Evolutionary conservation across 495 filamentous ascomycete genomes (phyloP).

Genomic region (Pseudoneurospora amorphoporcata): DNA sequence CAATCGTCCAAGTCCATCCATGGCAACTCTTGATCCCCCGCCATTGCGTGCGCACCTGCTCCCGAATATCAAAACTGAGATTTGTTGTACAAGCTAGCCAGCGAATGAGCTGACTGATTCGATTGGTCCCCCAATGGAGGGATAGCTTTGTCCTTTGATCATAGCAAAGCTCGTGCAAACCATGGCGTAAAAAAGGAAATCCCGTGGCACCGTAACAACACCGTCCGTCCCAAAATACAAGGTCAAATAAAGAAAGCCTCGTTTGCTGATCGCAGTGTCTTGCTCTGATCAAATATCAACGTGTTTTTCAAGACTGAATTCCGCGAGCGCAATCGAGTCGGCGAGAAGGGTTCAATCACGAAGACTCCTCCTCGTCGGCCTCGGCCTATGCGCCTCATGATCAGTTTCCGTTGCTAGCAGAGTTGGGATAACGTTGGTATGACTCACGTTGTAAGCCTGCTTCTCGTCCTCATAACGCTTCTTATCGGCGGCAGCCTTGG

Average conservation of each 20-base stretch:
- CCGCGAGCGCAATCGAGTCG: conserved; percentile 20
- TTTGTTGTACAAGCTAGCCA: neutral
- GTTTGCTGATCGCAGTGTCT: conserved; percentile 10
- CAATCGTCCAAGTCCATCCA: neutral
- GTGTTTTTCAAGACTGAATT: conserved; percentile 19
- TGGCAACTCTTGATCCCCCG: neutral
- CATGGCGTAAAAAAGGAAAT: conserved; percentile 15
- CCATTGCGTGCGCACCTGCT: neutral
- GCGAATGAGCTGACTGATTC: neutral
- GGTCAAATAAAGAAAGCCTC: conserved; percentile 20
- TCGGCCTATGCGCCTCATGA: conserved; percentile 35
- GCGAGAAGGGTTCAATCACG: conserved; percentile 20
- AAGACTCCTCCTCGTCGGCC: conserved; percentile 34
- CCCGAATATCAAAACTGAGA: neutral
- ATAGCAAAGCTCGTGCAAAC: conserved; percentile 26
- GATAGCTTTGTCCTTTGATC: conserved; percentile 12
- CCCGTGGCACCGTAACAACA: conserved; percentile 32
- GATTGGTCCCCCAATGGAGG: neutral
- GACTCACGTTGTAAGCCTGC: conserved; percentile 74
- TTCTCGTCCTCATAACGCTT: conserved; percentile 98
- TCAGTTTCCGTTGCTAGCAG: conserved; percentile 13
- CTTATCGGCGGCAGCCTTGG: conserved; percentile 92
- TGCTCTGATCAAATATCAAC: conserved; percentile 15
- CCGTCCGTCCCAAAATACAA: conserved; percentile 37
- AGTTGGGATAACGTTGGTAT: neutral